Conservation (phyloP, 2,329 filamentous ascomycete species). For the Aspergillus bombycis region DNA sequence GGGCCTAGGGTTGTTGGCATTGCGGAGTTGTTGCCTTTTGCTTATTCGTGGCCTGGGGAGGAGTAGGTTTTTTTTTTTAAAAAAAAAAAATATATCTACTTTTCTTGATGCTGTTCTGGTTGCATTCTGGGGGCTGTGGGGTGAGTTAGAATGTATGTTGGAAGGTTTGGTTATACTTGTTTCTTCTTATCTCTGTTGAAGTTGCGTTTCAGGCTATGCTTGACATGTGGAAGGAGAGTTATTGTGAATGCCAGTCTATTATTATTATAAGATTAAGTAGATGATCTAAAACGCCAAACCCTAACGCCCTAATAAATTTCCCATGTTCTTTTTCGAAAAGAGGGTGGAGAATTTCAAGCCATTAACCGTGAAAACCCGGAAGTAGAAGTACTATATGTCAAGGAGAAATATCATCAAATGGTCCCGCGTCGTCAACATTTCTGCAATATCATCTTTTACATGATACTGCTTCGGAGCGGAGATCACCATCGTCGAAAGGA, state of each 20-base stretch:
- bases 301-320: background rate
- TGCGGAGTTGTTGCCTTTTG: conserved; percentile 14
- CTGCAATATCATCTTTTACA: too few species aligned
- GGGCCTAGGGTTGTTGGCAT: background rate
- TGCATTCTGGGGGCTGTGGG: background rate
- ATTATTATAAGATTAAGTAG: background rate
- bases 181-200: background rate
- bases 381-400: background rate
- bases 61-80: background rate
- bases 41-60: conserved; percentile 8
- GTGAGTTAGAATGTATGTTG: background rate
- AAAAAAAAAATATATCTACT: too few species aligned
- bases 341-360: background rate
- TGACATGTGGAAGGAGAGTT: background rate
- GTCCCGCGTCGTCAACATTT: background rate
- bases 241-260: background rate
- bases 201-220: background rate
- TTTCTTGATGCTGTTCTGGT: too few species aligned
- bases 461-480: background rate
- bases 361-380: background rate
- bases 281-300: background rate
- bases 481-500: too few species aligned
- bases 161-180: background rate
- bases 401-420: background rate
- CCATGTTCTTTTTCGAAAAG: background rate